phyloP scores from a whole-genome alignment of 1,139 yeast genomes.

The Hansenula anomala region DNA sequence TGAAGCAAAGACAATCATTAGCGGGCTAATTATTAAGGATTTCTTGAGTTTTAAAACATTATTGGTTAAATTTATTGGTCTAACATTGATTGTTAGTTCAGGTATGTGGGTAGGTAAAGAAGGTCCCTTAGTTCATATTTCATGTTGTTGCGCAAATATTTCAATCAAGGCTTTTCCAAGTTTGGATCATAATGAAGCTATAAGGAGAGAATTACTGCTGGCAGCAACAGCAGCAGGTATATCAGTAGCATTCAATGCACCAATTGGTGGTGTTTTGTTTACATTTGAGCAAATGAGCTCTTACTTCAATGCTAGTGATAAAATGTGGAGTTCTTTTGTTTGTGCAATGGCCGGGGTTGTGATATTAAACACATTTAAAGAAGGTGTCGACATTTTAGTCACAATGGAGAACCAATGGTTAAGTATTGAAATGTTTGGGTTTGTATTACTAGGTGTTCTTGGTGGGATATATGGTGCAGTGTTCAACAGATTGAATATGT shows the following conservation, averaged over 20 bases:
- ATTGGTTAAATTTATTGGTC: slow-evolving; percentile 66
- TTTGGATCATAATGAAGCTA: slow-evolving; percentile 41
- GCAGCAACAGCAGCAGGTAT: slow-evolving; percentile 95
- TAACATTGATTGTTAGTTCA: slow-evolving; percentile 76
- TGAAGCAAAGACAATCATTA: slow-evolving; percentile 88
- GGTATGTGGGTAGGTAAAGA: slow-evolving; percentile 92
- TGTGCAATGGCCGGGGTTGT: slow-evolving; percentile 74
- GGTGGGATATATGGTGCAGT: slow-evolving; percentile 67
- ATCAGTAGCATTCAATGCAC: slow-evolving; percentile 90
- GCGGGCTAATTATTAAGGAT: slow-evolving; percentile 79
- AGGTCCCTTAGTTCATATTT: slow-evolving; percentile 88
- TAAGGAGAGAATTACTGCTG: slow-evolving; percentile 36
- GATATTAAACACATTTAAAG: slow-evolving; percentile 56
- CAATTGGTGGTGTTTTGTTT: slow-evolving; percentile 90
- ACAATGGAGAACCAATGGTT: slow-evolving; percentile 73
- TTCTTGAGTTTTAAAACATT: slow-evolving; percentile 77
- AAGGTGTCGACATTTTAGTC: slow-evolving; percentile 56
- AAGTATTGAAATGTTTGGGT: slow-evolving; percentile 63
- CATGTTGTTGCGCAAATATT: slow-evolving; percentile 59
- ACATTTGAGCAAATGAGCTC: slow-evolving; percentile 71
- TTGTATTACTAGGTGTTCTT: slow-evolving; percentile 55
- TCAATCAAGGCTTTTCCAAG: slow-evolving; percentile 32
- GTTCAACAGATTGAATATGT: slow-evolving; percentile 46
- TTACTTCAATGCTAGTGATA: slow-evolving; percentile 54
- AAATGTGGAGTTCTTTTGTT: slow-evolving; percentile 81